Percentiles rank a stretch among this genome's conserved stretches.
Conservation (phyloP, 495 filamentous ascomycete genomes). For the Aspergillus diversus region DNA sequence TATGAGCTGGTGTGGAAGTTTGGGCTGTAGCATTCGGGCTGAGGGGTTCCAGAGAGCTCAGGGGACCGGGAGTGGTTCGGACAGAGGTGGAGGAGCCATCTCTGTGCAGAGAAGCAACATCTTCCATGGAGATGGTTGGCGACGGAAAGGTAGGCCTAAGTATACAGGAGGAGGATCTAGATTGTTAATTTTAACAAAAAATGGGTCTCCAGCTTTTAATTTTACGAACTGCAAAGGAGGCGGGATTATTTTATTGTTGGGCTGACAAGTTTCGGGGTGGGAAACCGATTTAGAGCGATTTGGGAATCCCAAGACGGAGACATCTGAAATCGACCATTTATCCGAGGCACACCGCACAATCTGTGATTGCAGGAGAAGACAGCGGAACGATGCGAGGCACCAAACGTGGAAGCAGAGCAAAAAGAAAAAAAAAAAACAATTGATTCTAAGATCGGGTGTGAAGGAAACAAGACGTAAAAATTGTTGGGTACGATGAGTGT, state of each 20-base stretch:
- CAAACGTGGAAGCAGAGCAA: neutral
- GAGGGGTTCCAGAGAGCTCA: neutral
- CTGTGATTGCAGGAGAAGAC: neutral
- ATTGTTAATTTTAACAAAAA: neutral
- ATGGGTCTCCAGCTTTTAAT: too few species aligned
- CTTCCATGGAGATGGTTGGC: slow-evolving; percentile 36
- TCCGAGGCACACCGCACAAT: neutral
- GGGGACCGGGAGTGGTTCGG: neutral
- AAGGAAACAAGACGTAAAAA: neutral
- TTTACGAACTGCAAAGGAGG: too few species aligned
- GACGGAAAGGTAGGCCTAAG: neutral
- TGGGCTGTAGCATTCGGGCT: neutral
- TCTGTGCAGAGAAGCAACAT: slow-evolving; percentile 26
- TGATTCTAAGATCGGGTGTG: neutral
- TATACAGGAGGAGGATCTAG: neutral
- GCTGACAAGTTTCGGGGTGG: neutral
- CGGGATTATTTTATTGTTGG: neutral
- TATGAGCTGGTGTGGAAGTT: slow-evolving; percentile 21
- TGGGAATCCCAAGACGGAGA: neutral
- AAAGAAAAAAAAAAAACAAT: neutral
- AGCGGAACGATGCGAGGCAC: too few species aligned
- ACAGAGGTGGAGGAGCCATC: slow-evolving; percentile 1
- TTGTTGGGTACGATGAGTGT: neutral
- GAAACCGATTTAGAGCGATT: neutral
- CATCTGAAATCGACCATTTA: neutral